A percentile compares a stretch with the other conserved stretches of the same genome.
Evolutionary conservation across 768 basidiomycete genomes (phyloP).

Genomic region (Termitomyces eurrhizus): DNA sequence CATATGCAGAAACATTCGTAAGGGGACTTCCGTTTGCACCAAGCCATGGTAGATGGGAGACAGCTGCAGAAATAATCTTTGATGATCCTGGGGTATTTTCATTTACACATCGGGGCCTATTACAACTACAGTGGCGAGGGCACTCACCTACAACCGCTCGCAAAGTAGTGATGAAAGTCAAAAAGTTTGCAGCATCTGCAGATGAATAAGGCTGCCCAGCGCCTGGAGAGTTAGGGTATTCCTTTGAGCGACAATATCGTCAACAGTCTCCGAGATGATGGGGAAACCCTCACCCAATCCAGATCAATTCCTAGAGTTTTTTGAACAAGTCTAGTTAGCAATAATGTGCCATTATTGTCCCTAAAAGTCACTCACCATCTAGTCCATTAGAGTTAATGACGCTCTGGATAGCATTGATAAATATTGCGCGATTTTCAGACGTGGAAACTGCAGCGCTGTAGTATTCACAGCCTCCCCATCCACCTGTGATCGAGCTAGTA

Average conservation of each 20-base stretch:
- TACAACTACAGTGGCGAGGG: background rate
- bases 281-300: slow-evolving; percentile 47
- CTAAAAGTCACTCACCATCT: slow-evolving; percentile 42
- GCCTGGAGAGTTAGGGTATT: slow-evolving; percentile 68
- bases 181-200: slow-evolving; percentile 61
- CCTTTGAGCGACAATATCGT: slow-evolving; percentile 26
- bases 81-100: slow-evolving; percentile 29
- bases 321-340: background rate
- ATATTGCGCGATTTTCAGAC: slow-evolving; percentile 45
- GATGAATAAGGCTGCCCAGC: slow-evolving; percentile 57
- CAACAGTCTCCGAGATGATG: background rate
- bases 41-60: slow-evolving; percentile 65
- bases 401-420: slow-evolving; percentile 50
- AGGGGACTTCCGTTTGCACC: slow-evolving; percentile 60
- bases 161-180: slow-evolving; percentile 55
- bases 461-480: slow-evolving; percentile 68
- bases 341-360: background rate
- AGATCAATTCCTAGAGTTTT: slow-evolving; percentile 33
- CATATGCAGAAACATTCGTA: slow-evolving; percentile 61
- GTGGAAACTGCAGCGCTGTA: slow-evolving; percentile 60
- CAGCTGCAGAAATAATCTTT: slow-evolving; percentile 67
- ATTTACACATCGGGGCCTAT: background rate
- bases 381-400: slow-evolving; percentile 57
- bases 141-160: slow-evolving; percentile 48
- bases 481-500: slow-evolving; percentile 32